Evolutionary conservation across 129 eudicot genomes (phyloP).

Genomic region (Helichrysum umbraculigerum): DNA sequence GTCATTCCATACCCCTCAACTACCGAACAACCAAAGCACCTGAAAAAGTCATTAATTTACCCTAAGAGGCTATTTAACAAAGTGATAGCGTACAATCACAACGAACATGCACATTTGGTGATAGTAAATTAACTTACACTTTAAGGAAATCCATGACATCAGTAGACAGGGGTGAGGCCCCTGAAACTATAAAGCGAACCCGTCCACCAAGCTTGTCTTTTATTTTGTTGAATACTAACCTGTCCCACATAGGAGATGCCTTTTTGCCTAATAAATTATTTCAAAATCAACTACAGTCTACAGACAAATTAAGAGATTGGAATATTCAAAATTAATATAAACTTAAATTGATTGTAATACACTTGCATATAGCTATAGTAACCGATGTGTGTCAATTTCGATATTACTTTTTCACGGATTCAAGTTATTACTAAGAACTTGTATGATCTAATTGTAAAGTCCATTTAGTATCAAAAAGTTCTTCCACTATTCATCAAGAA

Average conservation of each 20-base stretch:
- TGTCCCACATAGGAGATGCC: conserved; percentile 83
- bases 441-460: background rate
- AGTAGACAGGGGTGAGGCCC: conserved; percentile 86
- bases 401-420: no score
- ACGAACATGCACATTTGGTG: background rate
- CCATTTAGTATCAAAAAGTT: background rate
- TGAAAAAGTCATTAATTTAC: conserved; percentile 27
- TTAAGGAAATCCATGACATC: conserved; percentile 85
- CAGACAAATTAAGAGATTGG: background rate
- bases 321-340: background rate
- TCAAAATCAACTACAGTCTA: background rate
- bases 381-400: background rate
- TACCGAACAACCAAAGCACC: conserved; percentile 79
- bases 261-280: conserved; percentile 55
- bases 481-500: background rate
- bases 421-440: background rate
- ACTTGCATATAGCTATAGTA: background rate
- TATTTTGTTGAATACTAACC: conserved; percentile 75
- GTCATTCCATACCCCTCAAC: conserved; percentile 92
- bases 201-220: conserved; percentile 82
- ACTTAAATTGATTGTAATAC: background rate
- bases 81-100: background rate
- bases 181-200: conserved; percentile 76
- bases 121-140: conserved; percentile 53
- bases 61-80: background rate